Conservation (phyloP, 2,329 filamentous ascomycete species). For the Harringtonia aguacate region DNA sequence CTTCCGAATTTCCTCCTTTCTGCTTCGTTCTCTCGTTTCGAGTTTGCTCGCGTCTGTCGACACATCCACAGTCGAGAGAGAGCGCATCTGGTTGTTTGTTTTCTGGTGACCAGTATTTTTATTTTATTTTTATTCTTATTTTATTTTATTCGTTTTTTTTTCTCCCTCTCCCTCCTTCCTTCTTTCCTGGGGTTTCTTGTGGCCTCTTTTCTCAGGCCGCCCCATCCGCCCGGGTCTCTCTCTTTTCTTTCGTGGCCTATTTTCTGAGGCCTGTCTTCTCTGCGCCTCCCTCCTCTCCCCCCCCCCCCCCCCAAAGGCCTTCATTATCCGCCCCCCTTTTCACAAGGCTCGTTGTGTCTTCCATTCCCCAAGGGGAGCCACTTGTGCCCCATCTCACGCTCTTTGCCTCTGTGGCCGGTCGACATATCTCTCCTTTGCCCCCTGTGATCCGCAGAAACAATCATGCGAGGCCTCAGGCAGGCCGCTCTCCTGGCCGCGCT, state of each 20-base stretch:
- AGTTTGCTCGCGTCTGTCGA: neutral
- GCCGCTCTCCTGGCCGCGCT: slow-evolving; percentile 24
- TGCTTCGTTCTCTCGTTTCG: neutral
- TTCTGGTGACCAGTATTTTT: neutral
- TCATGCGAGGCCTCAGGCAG: slow-evolving; percentile 23
- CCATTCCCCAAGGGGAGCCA: neutral
- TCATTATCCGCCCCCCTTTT: neutral
- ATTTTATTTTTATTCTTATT: neutral
- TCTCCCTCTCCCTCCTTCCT: neutral
- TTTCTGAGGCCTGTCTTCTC: neutral
- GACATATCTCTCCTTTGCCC: neutral
- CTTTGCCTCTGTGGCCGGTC: neutral
- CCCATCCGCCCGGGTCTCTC: too few relatives aligned
- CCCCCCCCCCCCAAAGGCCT: neutral
- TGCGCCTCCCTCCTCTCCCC: neutral
- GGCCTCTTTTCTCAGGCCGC: neutral
- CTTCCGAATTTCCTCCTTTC: neutral
- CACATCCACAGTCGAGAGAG: neutral
- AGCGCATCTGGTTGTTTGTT: neutral
- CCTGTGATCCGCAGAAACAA: neutral
- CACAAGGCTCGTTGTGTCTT: neutral
- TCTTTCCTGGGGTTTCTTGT: neutral
- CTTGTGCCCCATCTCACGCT: neutral
- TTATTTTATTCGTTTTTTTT: neutral
- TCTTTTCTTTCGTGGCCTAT: too few relatives aligned